phyloP scores from a whole-genome alignment of 2,329 filamentous ascomycete genomes.

The Hymenoscyphus repandus region DNA sequence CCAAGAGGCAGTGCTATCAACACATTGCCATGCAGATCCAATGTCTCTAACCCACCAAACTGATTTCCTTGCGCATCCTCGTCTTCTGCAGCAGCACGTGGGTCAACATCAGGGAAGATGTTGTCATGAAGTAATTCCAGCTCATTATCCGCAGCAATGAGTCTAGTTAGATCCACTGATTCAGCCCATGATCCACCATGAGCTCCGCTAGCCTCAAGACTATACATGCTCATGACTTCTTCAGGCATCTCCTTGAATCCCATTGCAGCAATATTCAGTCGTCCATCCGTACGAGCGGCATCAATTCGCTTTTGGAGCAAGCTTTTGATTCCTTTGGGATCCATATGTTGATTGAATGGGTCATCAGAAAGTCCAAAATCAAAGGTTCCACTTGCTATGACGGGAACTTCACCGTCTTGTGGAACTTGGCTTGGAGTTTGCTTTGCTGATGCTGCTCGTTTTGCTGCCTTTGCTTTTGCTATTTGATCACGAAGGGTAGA shows the following conservation, averaged over 20 bases:
- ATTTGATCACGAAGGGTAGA: constrained; percentile 82
- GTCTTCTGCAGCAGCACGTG: constrained; percentile 50
- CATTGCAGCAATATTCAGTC: constrained; percentile 84
- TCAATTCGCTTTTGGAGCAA: constrained; percentile 69
- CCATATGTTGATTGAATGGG: constrained; percentile 63
- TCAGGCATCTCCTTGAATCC: constrained; percentile 71
- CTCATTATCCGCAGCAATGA: constrained; percentile 88
- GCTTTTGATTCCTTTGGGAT: constrained; percentile 55
- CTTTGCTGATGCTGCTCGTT: constrained; percentile 45
- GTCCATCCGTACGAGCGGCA: constrained; percentile 69
- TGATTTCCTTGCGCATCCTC: constrained; percentile 66
- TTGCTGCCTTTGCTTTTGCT: constrained; percentile 83
- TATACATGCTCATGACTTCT: constrained; percentile 88
- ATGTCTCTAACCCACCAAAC: constrained; percentile 73
- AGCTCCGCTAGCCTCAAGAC: constrained; percentile 61
- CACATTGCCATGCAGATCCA: constrained; percentile 84
- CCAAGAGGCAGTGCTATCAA: constrained; percentile 70
- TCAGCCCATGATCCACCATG: constrained; percentile 78
- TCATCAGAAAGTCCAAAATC: constrained; percentile 57
- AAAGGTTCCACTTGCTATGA: constrained; percentile 47
- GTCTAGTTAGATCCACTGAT: constrained; percentile 76
- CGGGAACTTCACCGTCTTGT: constrained; percentile 31
- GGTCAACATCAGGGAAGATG: constrained; percentile 70
- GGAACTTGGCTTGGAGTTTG: constrained; percentile 28
- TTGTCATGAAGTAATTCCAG: constrained; percentile 66